A percentile compares a stretch with the other conserved stretches of the same genome.
These are phyloP conservation scores for Friedmanniomyces endolithicus DNA, from an alignment of 495 filamentous ascomycete species.

Conservation along the genomic window DNA sequence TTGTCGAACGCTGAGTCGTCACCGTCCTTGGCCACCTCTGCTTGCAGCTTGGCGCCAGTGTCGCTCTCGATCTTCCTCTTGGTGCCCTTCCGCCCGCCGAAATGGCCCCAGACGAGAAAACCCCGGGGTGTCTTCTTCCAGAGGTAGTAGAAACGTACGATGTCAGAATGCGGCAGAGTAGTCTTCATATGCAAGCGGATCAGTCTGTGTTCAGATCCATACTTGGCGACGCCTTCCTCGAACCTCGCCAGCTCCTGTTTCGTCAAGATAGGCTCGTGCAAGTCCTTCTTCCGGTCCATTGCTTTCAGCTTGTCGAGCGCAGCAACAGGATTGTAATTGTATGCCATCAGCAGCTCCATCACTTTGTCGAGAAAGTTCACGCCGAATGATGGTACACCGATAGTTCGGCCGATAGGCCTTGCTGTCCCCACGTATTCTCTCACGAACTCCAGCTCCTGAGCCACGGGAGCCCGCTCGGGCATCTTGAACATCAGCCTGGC, in stretches of 20 bases:
- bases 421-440: slow-evolving; percentile 64
- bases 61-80: slow-evolving; percentile 61
- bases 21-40: slow-evolving; percentile 83
- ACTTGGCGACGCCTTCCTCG: slow-evolving; percentile 82
- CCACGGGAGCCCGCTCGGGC: slow-evolving; percentile 20
- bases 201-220: slow-evolving; percentile 75
- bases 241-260: slow-evolving; percentile 75
- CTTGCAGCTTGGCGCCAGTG: slow-evolving; percentile 60
- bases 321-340: slow-evolving; percentile 55
- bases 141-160: slow-evolving; percentile 88
- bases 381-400: slow-evolving; percentile 54
- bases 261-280: slow-evolving; percentile 73
- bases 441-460: slow-evolving; percentile 37
- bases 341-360: slow-evolving; percentile 55
- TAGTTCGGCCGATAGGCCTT: slow-evolving; percentile 44
- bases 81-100: slow-evolving; percentile 63
- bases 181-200: slow-evolving; percentile 80
- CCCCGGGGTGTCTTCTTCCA: slow-evolving; percentile 94
- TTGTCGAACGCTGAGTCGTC: slow-evolving; percentile 96
- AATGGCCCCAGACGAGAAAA: slow-evolving; percentile 78
- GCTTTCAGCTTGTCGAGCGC: slow-evolving; percentile 61
- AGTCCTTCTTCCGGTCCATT: slow-evolving; percentile 55
- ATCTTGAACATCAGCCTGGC: slow-evolving; percentile 52
- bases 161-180: slow-evolving; percentile 51
- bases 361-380: slow-evolving; percentile 88